Conservation (phyloP, 2,329 filamentous ascomycete species). For the Colletotrichum sp. region DNA sequence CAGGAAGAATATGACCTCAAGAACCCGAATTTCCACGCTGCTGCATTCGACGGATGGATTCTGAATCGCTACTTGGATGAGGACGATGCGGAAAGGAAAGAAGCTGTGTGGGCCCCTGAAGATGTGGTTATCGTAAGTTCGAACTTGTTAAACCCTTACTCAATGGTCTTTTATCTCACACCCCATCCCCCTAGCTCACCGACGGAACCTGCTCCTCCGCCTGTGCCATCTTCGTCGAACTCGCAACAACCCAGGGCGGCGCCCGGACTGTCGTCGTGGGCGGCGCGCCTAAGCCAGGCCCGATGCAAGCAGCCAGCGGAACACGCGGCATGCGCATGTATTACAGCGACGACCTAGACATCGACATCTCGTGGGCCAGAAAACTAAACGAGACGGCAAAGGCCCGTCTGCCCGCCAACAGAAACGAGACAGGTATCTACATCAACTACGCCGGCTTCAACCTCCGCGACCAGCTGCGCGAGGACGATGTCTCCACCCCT, state of each 20-base stretch:
- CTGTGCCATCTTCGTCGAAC: slow-evolving; percentile 63
- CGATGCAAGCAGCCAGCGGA: slow-evolving; percentile 64
- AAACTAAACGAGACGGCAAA: not conserved
- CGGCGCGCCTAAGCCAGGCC: slow-evolving; percentile 53
- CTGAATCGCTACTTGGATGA: not conserved
- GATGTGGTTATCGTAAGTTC: slow-evolving; percentile 4
- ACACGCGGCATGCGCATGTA: slow-evolving; percentile 55
- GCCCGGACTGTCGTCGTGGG: slow-evolving; percentile 64
- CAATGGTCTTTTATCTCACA: not conserved
- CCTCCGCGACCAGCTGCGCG: slow-evolving; percentile 5
- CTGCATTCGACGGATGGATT: slow-evolving; percentile 4
- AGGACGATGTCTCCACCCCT: slow-evolving; percentile 38
- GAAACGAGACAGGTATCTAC: not conserved
- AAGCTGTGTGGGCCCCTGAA: not conserved
- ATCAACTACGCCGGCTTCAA: slow-evolving; percentile 5
- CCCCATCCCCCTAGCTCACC: slow-evolving; percentile 34
- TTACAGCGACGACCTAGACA: slow-evolving; percentile 27
- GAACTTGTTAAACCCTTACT: not conserved
- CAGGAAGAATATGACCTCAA: slow-evolving; percentile 7
- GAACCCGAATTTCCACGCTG: not conserved
- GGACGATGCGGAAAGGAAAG: not conserved
- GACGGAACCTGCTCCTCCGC: slow-evolving; percentile 66
- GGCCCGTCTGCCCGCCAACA: not conserved
- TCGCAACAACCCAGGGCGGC: slow-evolving; percentile 56
- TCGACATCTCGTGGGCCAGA: not conserved